Percentiles rank a stretch among this genome's conserved stretches.
Evolutionary conservation across 176 grass and related monocot genomes (phyloP).

Genomic region (Pharus latifolius): DNA sequence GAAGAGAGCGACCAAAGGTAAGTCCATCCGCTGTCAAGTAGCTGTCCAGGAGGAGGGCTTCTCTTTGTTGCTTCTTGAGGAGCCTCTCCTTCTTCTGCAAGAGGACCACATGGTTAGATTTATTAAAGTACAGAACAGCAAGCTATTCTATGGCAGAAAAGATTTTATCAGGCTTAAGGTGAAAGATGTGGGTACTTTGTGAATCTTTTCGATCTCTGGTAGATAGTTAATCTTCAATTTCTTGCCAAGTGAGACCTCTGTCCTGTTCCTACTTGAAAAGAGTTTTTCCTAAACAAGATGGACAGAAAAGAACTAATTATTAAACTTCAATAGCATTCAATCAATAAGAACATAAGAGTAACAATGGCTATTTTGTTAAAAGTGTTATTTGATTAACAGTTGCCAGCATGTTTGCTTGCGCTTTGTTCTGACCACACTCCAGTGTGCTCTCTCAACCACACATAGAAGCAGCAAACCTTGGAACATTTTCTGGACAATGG

Average conservation of each 20-base stretch:
- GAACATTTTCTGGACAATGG: background rate
- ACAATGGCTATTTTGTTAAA: background rate
- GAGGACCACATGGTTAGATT: background rate
- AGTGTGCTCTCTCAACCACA: background rate
- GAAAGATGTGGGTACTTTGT: slow-evolving; percentile 55
- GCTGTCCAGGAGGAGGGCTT: slow-evolving; percentile 82
- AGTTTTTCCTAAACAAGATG: slow-evolving; percentile 75
- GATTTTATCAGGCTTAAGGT: background rate
- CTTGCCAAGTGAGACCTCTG: slow-evolving; percentile 83
- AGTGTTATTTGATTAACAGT: background rate
- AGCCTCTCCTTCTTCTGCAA: slow-evolving; percentile 86
- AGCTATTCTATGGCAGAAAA: background rate
- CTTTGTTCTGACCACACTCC: background rate
- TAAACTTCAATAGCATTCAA: background rate
- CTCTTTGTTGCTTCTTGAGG: slow-evolving; percentile 92
- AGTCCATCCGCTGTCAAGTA: slow-evolving; percentile 64
- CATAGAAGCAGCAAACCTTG: background rate
- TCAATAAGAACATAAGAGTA: background rate
- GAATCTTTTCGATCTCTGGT: slow-evolving; percentile 91
- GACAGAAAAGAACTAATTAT: slow-evolving; percentile 6
- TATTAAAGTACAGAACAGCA: background rate
- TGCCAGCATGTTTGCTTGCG: background rate
- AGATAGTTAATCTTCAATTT: slow-evolving; percentile 86
- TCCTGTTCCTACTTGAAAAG: slow-evolving; percentile 84
- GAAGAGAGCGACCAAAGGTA: slow-evolving; percentile 75